A percentile compares a stretch with the other conserved stretches of the same genome.
These are phyloP conservation scores for Solanum hybrid DNA, from an alignment of 305 asterid species.

Conservation along the genomic window DNA sequence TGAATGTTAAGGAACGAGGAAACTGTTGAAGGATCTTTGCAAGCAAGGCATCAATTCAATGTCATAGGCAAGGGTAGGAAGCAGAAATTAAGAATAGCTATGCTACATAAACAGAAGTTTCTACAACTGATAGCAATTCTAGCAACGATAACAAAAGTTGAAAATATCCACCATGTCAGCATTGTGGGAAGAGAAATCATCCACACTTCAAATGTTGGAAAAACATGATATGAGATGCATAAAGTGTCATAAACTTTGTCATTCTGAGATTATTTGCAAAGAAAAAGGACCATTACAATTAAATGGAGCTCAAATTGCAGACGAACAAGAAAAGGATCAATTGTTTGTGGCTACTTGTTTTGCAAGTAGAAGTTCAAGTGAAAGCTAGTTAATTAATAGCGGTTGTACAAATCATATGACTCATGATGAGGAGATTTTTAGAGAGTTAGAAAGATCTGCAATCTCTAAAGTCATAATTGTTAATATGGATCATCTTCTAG, in stretches of 20 bases:
- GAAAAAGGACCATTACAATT: background rate
- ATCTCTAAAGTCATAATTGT: background rate
- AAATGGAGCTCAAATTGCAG: background rate
- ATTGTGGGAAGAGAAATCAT: background rate
- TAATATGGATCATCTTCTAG: background rate
- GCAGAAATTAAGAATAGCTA: background rate
- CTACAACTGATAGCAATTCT: background rate
- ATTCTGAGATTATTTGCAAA: background rate
- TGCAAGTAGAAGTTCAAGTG: background rate
- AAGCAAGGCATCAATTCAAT: background rate
- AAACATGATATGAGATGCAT: background rate
- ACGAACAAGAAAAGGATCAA: background rate
- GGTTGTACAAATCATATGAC: constrained; percentile 3
- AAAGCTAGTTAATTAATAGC: background rate
- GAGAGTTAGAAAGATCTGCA: background rate
- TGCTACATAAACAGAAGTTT: background rate
- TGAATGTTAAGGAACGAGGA: background rate
- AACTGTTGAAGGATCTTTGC: background rate
- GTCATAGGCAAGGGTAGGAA: background rate
- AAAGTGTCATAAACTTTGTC: background rate
- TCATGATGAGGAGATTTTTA: background rate
- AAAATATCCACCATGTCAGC: background rate
- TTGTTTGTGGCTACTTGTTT: background rate
- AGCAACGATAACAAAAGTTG: background rate
- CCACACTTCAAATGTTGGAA: background rate